phyloP scores from a whole-genome alignment of 257 asterid species.

The Ocimum tenuiflorum region DNA sequence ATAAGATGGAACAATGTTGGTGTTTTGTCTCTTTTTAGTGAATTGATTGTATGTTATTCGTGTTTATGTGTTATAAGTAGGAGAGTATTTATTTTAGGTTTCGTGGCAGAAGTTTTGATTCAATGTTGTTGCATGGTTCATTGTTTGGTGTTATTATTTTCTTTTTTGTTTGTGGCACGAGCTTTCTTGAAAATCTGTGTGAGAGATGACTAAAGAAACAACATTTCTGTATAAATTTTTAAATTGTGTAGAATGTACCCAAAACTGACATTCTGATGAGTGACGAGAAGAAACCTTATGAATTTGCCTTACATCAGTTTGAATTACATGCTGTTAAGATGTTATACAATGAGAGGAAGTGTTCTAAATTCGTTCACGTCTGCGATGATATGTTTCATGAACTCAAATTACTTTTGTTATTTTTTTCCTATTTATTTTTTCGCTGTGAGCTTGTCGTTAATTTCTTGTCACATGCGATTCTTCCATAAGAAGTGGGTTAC shows the following conservation, averaged over 20 bases:
- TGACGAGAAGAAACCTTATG: neutral
- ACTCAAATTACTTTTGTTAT: neutral
- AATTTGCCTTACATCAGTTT: neutral
- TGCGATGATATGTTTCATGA: neutral
- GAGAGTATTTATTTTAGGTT: conserved; percentile 14
- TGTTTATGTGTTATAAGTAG: conserved; percentile 6
- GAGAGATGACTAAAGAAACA: neutral
- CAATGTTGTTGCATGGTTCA: conserved; percentile 25
- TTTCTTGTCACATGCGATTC: neutral
- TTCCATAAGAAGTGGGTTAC: neutral
- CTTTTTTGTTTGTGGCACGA: conserved; percentile 7
- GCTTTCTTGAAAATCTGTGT: neutral
- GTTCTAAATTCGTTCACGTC: neutral
- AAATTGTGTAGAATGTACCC: neutral
- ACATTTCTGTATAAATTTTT: neutral
- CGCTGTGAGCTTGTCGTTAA: neutral
- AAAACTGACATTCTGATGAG: conserved; percentile 6
- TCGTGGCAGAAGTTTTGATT: neutral
- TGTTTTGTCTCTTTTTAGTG: neutral
- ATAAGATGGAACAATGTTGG: neutral
- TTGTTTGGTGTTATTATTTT: neutral
- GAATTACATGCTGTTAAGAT: conserved; percentile 4
- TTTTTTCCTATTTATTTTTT: neutral
- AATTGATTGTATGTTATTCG: neutral
- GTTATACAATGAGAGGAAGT: neutral